These are phyloP conservation scores for Acrocalymma vagum DNA, from an alignment of 2,329 filamentous ascomycete genomes.

Conservation along the genomic window DNA sequence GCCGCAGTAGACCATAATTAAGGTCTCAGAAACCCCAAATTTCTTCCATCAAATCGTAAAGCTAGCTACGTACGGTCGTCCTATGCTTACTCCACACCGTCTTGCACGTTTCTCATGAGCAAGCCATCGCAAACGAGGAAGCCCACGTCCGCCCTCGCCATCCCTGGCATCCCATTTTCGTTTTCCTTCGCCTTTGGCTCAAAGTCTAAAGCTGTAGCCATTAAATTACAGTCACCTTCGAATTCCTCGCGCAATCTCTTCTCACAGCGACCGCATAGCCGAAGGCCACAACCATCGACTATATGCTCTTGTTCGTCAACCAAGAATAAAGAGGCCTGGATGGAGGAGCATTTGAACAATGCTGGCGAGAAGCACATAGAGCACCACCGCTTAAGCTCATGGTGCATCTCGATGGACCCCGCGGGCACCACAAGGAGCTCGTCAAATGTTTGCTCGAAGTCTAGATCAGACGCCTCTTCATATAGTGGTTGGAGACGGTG, in stretches of 20 bases:
- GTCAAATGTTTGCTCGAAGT: constrained; percentile 14
- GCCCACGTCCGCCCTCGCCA: constrained; percentile 34
- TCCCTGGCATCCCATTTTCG: constrained; percentile 10
- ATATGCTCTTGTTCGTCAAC: constrained; percentile 10
- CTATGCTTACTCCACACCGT: constrained; percentile 2
- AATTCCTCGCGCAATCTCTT: constrained; percentile 14
- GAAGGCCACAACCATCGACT: constrained; percentile 35
- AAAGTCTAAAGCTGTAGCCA: constrained; percentile 24
- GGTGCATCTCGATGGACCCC: constrained; percentile 9
- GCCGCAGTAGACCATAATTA: no score
- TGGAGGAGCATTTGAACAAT: constrained; percentile 17
- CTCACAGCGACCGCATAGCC: constrained; percentile 32
- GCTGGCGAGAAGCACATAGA: constrained; percentile 40
- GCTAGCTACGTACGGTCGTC: no score
- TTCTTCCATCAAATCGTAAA: no score
- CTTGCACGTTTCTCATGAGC: constrained; percentile 23
- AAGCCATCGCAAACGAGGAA: constrained; percentile 30
- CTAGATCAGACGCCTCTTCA: not conserved
- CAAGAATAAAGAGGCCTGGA: constrained; percentile 8
- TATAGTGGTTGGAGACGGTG: constrained; percentile 23
- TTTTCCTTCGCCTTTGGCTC: constrained; percentile 26
- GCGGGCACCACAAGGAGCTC: constrained; percentile 21
- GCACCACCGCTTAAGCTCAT: constrained; percentile 37
- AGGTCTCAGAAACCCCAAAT: no score
- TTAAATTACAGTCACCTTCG: constrained; percentile 13